Evolutionary conservation across 2,329 filamentous ascomycete species (phyloP), one percentile per base, ranked within the genome.

Genomic region (Arthrobotrys musiformis): DNA sequence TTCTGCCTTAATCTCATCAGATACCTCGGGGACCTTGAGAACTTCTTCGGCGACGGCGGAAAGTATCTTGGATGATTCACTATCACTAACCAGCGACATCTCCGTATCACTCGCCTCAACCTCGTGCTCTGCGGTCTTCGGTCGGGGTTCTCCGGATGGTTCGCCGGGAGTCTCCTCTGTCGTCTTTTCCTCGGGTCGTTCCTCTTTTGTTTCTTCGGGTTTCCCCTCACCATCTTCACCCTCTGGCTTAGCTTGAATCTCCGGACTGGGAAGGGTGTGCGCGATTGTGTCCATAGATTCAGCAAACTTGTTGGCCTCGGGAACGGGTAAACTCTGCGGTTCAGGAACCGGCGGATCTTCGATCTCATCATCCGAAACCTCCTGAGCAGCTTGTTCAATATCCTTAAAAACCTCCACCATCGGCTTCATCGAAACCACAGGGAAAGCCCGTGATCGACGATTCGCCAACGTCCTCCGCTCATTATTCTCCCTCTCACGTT

Each of bases 331-430:
- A 13, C 80, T 79, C 3, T 81, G 79, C 13, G 75, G 79, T 26
- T 79, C 69, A 15, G 82, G 80, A 19, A 30, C 26, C 1, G 46
- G 46, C 1, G 30, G 11, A 33, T 72, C 64, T 11, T 60, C 70
- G n/a, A 73, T 64, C 42, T 79, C 79, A 40, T 81, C 80, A 50
- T 81, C 80, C 4, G 80, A 81, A 30, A 78, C 88, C 82, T 97
- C 93, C 80, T 93, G 91, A 9, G 97, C 94, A 19, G 96, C 95
- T 83, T 97, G 93, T 70, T 94, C 91, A 3, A 97, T 93, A 83
- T 97, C 93, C 80, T 92, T 92, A 82, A 98, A 99, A 7, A 99
- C 93, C 83, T 98, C 93, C 15, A 99, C 94, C 76, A 96, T 94
- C 5, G 95, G 94, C 81, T 94, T 95, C n/a, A 94, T 96, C 17